Evolutionary conservation across 2,329 filamentous ascomycete species (phyloP).

Genomic region (Fusarium newnesense): DNA sequence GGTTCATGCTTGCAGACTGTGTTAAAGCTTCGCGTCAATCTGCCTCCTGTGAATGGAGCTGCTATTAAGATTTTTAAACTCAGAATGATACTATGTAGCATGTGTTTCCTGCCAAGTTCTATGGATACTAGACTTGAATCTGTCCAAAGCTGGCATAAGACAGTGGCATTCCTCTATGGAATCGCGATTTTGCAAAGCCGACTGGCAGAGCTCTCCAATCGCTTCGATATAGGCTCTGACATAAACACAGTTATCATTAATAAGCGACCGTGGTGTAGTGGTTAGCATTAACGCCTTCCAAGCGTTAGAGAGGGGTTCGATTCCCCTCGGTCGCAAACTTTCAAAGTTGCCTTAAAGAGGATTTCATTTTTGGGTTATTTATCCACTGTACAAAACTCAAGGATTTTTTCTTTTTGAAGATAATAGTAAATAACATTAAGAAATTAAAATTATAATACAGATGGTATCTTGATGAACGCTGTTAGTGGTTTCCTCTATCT

Average conservation of each 20-base stretch:
- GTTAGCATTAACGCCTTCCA: conserved; percentile 29
- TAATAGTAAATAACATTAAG: background rate
- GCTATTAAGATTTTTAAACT: no score
- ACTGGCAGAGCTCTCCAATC: rapidly evolving
- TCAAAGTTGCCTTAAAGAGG: rapidly evolving
- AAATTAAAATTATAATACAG: background rate
- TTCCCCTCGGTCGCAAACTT: conserved; percentile 9
- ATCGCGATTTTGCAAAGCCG: no score
- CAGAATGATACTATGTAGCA: no score
- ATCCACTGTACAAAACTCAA: rapidly evolving
- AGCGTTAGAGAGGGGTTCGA: conserved; percentile 27
- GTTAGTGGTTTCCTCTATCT: background rate
- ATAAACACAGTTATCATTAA: rapidly evolving
- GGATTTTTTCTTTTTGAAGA: background rate
- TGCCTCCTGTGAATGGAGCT: background rate
- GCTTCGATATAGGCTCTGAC: rapidly evolving
- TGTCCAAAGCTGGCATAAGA: background rate
- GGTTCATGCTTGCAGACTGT: background rate
- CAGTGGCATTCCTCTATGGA: background rate
- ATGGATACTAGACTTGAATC: background rate
- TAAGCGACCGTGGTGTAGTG: conserved; percentile 23
- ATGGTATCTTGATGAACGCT: background rate
- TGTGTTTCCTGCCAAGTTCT: background rate
- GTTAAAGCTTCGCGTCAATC: background rate
- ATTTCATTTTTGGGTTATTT: rapidly evolving